Base-by-base conservation (phyloP, 495 filamentous ascomycete species). In the Trichoderma asperelloides region DNA sequence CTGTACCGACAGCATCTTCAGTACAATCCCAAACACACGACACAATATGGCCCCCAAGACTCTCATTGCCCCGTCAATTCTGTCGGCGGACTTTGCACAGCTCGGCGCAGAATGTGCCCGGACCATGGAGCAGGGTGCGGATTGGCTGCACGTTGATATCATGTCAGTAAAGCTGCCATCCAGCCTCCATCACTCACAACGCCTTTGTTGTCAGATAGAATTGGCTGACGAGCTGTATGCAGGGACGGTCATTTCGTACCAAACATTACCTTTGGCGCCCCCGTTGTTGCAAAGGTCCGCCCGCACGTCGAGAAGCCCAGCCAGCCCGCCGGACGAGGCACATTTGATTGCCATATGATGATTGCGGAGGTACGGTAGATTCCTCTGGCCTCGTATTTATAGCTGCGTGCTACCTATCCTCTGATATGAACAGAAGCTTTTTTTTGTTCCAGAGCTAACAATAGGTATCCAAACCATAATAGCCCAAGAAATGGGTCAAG, bases 331-430 rank as follows among this genome's bases (percentile, higher is more conserved):
- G 90, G 89, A 4, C 89, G 86, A 72, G 95, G 95, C 28, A 97
- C 95, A 33, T 98, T 98, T 72, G 95, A 98, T 78, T 98, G 95
- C 85, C 95, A 98, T 77, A 98, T 98, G 96, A 98, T 98, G 95
- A 96, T 98, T 72, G 88, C 90, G 71, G 95, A 98, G 91, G 93
- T 95, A 83, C 57, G 68, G 66, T 66, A 25, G 62, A 11, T 67
- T 40, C 45, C 6, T 37, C 5, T 8, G 63, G n/a, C 15, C 49
- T 15, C 39, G 8, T 21, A 45, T 62, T n/a, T 21, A 37, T 21
- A 30, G 2, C 18, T 30, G 3, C 3, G 6, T 12, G 16, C 64
- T 25, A 23, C 16, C 33, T 6, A 15, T 45, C 3, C 33, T 21
- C 18, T 41, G 2, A 4, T 18, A 64, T 3, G 33, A 18, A 40